Evolutionary conservation across 1,284 basidiomycete genomes (phyloP).

Genomic region (Omphalotus olearius): DNA sequence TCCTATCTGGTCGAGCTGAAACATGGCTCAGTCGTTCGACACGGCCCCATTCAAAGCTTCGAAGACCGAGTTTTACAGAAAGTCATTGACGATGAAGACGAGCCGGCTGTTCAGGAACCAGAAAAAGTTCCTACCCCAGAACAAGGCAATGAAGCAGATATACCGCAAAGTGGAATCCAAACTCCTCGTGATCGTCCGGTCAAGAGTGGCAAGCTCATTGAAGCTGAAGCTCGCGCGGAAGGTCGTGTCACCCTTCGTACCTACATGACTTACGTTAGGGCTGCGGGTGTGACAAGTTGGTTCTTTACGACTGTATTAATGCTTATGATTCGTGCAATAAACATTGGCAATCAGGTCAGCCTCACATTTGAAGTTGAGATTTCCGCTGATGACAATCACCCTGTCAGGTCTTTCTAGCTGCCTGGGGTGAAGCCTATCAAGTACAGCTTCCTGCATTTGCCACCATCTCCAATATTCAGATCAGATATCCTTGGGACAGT

Average conservation of each 20-base stretch:
- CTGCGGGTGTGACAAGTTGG: slow-evolving; percentile 57
- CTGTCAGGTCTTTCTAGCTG: slow-evolving; percentile 53
- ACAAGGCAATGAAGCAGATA: slow-evolving; percentile 38
- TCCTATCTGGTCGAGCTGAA: slow-evolving; percentile 66
- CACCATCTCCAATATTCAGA: slow-evolving; percentile 14
- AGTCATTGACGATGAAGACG: slow-evolving; percentile 47
- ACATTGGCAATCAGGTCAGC: slow-evolving; percentile 53
- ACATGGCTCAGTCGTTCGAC: slow-evolving; percentile 54
- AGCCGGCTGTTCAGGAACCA: slow-evolving; percentile 22
- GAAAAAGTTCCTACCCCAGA: slow-evolving; percentile 15
- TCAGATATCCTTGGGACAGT: slow-evolving; percentile 35
- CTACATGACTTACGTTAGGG: slow-evolving; percentile 58
- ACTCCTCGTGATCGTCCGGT: neutral
- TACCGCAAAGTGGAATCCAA: slow-evolving; percentile 1
- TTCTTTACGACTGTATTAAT: slow-evolving; percentile 47
- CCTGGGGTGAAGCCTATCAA: slow-evolving; percentile 64
- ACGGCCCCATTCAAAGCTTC: slow-evolving; percentile 55
- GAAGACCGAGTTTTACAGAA: slow-evolving; percentile 46
- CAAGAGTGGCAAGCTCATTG: slow-evolving; percentile 51
- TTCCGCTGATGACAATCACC: slow-evolving; percentile 1
- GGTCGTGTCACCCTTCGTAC: slow-evolving; percentile 57
- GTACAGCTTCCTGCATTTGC: slow-evolving; percentile 21
- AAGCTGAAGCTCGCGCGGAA: slow-evolving; percentile 61
- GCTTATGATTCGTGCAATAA: slow-evolving; percentile 51
- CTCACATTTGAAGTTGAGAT: neutral